Conservation (phyloP, 257 asterid genomes). For the Verbena officinalis region DNA sequence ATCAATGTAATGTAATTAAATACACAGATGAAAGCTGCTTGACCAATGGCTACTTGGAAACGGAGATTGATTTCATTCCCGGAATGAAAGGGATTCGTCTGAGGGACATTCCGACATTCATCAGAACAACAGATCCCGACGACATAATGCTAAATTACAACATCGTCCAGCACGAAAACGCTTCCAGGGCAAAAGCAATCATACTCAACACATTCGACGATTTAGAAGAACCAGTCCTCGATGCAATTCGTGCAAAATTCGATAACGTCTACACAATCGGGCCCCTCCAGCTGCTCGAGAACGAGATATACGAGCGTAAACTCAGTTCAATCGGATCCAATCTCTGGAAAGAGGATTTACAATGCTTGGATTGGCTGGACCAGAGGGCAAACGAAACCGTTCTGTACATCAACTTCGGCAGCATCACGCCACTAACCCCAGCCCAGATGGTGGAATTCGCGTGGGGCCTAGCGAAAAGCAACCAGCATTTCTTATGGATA, state of each 20-base stretch:
- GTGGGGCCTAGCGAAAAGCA: constrained; percentile 43
- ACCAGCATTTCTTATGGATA: constrained; percentile 43
- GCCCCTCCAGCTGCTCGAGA: constrained; percentile 33
- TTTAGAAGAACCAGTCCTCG: constrained; percentile 37
- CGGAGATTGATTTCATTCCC: constrained; percentile 38
- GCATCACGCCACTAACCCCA: constrained; percentile 34
- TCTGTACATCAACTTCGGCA: constrained; percentile 43
- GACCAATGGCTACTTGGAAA: constrained; percentile 44
- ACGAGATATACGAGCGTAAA: neutral
- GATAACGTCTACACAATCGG: constrained; percentile 35
- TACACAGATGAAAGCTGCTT: constrained; percentile 35
- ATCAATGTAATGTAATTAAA: neutral
- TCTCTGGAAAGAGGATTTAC: constrained; percentile 44
- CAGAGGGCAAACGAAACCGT: constrained; percentile 30
- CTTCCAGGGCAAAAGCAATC: constrained; percentile 33
- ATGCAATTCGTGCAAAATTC: constrained; percentile 25
- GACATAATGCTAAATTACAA: constrained; percentile 39
- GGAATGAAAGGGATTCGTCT: constrained; percentile 46
- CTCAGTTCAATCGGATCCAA: constrained; percentile 28
- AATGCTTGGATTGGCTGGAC: constrained; percentile 42
- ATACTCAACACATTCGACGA: constrained; percentile 45
- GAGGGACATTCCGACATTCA: constrained; percentile 45
- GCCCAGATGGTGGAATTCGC: constrained; percentile 44
- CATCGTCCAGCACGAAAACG: constrained; percentile 32
- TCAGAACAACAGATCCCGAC: constrained; percentile 45